Evolutionary conservation across 805 yeast species (phyloP).

Genomic region (Nakazawaea pomicola): DNA sequence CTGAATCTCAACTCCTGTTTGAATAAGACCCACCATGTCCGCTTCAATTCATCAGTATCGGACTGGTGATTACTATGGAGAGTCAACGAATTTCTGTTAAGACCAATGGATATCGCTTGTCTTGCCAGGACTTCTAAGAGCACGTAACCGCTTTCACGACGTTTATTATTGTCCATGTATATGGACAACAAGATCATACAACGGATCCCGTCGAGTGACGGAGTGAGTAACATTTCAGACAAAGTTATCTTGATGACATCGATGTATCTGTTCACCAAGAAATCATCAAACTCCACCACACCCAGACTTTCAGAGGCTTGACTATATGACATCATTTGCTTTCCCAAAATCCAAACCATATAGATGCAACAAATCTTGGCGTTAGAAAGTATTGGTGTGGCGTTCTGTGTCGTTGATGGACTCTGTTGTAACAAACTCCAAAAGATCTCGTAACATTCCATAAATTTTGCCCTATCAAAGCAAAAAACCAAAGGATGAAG

Average conservation of each 20-base stretch:
- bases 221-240: constrained; percentile 18
- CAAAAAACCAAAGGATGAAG: constrained; percentile 13
- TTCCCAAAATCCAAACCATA: constrained; percentile 18
- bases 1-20: constrained; percentile 10
- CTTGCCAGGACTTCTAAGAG: constrained; percentile 16
- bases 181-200: constrained; percentile 17
- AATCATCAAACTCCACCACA: constrained; percentile 9
- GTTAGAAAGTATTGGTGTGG: constrained; percentile 3
- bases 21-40: constrained; percentile 13
- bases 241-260: constrained; percentile 16
- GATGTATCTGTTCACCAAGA: constrained; percentile 10
- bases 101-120: constrained; percentile 17
- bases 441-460: constrained; percentile 6
- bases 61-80: constrained; percentile 3
- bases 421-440: constrained; percentile 3
- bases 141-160: constrained; percentile 19
- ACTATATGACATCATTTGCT: constrained; percentile 1
- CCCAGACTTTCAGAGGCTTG: constrained; percentile 3
- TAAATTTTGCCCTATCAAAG: constrained; percentile 8
- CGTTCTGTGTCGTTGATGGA: not conserved
- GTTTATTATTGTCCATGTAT: constrained; percentile 17
- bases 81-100: constrained; percentile 14
- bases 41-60: constrained; percentile 5
- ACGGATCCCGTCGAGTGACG: constrained; percentile 19
- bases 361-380: constrained; percentile 17